Evolutionary conservation across 306 rosid species (phyloP).

Genomic region (Rosa persica): DNA sequence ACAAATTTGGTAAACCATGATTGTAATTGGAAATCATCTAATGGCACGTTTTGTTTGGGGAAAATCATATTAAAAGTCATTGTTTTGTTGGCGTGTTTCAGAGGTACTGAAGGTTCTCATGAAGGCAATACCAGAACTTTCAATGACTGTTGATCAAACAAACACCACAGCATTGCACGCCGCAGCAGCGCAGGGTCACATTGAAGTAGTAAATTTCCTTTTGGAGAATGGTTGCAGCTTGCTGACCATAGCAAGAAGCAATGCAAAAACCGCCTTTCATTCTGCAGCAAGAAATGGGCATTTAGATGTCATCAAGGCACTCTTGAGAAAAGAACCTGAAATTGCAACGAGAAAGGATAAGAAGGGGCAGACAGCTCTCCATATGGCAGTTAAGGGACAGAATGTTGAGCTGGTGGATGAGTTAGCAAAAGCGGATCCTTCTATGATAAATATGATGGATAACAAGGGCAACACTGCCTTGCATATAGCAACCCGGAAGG

Average conservation of each 20-base stretch:
- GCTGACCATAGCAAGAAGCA: slow-evolving; percentile 59
- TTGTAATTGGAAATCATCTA: not conserved
- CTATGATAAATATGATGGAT: slow-evolving; percentile 55
- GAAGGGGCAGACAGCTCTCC: slow-evolving; percentile 84
- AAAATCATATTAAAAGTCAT: not conserved
- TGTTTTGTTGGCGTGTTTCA: slow-evolving; percentile 33
- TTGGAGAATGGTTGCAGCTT: slow-evolving; percentile 47
- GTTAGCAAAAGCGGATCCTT: slow-evolving; percentile 46
- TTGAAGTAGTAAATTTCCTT: slow-evolving; percentile 53
- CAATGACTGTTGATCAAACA: slow-evolving; percentile 69
- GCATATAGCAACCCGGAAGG: slow-evolving; percentile 68
- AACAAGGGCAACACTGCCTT: slow-evolving; percentile 71
- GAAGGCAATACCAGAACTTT: slow-evolving; percentile 64
- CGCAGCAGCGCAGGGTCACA: slow-evolving; percentile 76
- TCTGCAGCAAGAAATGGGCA: slow-evolving; percentile 80
- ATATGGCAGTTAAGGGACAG: slow-evolving; percentile 82
- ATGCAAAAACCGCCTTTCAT: slow-evolving; percentile 76
- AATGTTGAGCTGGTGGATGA: slow-evolving; percentile 59
- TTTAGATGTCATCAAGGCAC: slow-evolving; percentile 55
- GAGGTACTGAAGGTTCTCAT: slow-evolving; percentile 64
- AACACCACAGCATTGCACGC: slow-evolving; percentile 82
- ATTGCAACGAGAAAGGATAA: slow-evolving; percentile 53
- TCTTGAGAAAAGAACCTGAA: slow-evolving; percentile 56
- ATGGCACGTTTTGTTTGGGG: not conserved
- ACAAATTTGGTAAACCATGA: not conserved